These are phyloP conservation scores for Auriscalpium orientale DNA, from an alignment of 768 basidiomycete genomes.

Conservation along the genomic window DNA sequence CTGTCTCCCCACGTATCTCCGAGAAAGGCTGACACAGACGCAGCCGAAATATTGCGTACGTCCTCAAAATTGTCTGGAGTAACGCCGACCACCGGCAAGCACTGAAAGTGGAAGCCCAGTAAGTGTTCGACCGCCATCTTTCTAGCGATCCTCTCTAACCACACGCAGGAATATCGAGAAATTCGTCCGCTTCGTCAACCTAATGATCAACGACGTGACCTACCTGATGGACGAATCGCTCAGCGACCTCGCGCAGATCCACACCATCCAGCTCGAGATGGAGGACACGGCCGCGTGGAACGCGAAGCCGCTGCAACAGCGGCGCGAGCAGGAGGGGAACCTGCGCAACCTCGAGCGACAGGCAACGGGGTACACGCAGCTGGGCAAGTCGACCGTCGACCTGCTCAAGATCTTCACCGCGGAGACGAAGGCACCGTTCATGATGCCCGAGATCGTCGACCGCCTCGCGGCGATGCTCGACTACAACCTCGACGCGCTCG, in stretches of 20 bases:
- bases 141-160: not conserved
- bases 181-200: slow-evolving; percentile 92
- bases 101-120: slow-evolving; percentile 75
- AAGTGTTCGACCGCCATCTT: slow-evolving; percentile 19
- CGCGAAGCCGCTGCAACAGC: slow-evolving; percentile 55
- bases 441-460: slow-evolving; percentile 94
- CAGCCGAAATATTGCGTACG: slow-evolving; percentile 79
- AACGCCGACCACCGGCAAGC: slow-evolving; percentile 86
- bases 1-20: not conserved
- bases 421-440: slow-evolving; percentile 86
- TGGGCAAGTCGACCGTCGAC: slow-evolving; percentile 84
- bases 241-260: slow-evolving; percentile 81
- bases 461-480: slow-evolving; percentile 94
- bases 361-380: slow-evolving; percentile 79
- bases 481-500: slow-evolving; percentile 85
- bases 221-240: slow-evolving; percentile 97
- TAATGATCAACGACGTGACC: slow-evolving; percentile 98
- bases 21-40: not conserved
- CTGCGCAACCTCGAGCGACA: slow-evolving; percentile 77
- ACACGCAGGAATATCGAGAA: slow-evolving; percentile 71
- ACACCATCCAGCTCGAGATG: slow-evolving; percentile 82
- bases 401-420: slow-evolving; percentile 88
- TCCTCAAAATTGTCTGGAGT: slow-evolving; percentile 87
- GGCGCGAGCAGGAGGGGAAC: slow-evolving; percentile 75
- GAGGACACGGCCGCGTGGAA: slow-evolving; percentile 66